Base-by-base conservation (phyloP, 179 eudicot genomes). In the Pouteria campechiana region DNA sequence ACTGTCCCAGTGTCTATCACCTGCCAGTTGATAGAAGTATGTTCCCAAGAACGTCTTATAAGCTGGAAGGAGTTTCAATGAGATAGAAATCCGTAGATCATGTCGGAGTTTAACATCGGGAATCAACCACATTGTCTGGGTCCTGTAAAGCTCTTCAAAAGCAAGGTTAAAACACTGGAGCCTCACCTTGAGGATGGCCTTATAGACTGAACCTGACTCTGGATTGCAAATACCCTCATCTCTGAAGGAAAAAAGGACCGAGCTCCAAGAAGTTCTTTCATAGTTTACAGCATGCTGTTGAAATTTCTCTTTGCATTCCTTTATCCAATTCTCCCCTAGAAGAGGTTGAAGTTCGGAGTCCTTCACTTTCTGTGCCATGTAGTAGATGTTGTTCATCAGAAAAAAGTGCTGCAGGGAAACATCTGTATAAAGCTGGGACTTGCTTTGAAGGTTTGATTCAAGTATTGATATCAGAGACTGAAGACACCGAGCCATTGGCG, bases 61-160 rank as follows among this genome's bases (percentile, higher is more conserved):
- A 1, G 99, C 99, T 12, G 96, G 96, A 38, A 87, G 47, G 17
- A 92, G 77, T 47, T 65, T 92, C 64, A 87, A 96, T 0, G 96
- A 82, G 60, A 92, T 75, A 5, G 99, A 86, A 64, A 92, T 92
- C 52, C 83, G 54, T 47, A 92, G 99, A 58, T 92, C 99, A 4
- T 74, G 74, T 37, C 99, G 79, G 34, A 92, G 96, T 59, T 92
- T 96, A 29, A 80, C 64, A 68, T 92, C 96, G 2, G 99, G 87
- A 39, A 92, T 96, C 54, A 76, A 82, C 99, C 99, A 92, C 21
- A 75, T 71, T 25, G 96, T 79, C 53, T 92, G 99, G 33, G 60
- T 46, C 63, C 93, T 73, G 56, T 92, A 87, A 30, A 92, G 75
- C 8, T 92, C 99, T 70, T 92, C 99, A 33, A 87, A 92, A 67